These are phyloP conservation scores for Annulohypoxylon stygium DNA, from an alignment of 495 filamentous ascomycete species.

Conservation along the genomic window DNA sequence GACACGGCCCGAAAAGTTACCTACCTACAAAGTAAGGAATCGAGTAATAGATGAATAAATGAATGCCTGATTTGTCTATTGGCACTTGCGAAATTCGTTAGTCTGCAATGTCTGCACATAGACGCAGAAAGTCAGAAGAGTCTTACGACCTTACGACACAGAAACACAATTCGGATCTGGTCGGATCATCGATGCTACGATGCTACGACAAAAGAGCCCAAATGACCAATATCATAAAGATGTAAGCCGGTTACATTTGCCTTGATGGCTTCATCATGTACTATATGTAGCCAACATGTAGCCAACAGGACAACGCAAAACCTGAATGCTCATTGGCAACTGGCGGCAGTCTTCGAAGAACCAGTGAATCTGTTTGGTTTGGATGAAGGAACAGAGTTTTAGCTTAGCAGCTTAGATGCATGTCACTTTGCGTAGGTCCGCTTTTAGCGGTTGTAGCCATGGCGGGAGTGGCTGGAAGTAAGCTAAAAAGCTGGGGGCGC, in stretches of 20 bases:
- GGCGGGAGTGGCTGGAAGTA: conserved; percentile 37
- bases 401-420: conserved; percentile 21
- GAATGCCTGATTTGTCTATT: background rate
- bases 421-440: conserved; percentile 36
- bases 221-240: conserved; percentile 14
- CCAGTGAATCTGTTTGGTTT: no score
- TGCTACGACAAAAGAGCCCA: conserved; percentile 1
- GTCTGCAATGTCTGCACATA: background rate
- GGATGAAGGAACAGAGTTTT: background rate
- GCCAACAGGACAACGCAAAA: conserved; percentile 10
- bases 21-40: background rate
- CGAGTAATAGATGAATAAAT: background rate
- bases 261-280: background rate
- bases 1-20: conserved; percentile 12
- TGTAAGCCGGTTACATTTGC: conserved; percentile 24
- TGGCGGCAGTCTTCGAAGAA: conserved; percentile 1
- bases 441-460: conserved; percentile 43
- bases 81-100: background rate
- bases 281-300: no score
- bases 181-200: conserved; percentile 13
- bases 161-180: conserved; percentile 5
- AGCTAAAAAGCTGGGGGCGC: conserved; percentile 17
- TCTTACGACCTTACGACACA: conserved; percentile 17
- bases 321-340: conserved; percentile 1
- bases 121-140: background rate